A percentile compares a stretch with the other conserved stretches of the same genome.
Conservation (phyloP, 306 rosid genomes). For the Morella rubra region DNA sequence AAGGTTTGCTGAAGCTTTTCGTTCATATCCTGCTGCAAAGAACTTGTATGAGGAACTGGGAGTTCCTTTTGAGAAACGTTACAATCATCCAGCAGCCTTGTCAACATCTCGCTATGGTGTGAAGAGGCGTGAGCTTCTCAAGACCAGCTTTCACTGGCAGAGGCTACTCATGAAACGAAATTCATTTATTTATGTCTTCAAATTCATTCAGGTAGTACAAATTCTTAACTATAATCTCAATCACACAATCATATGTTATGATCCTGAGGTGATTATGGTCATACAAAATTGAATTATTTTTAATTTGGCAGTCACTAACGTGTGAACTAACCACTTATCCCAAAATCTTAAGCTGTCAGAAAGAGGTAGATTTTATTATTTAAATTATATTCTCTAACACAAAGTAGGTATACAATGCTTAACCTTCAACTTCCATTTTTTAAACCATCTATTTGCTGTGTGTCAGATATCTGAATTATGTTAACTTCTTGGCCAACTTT, state of each 20-base stretch:
- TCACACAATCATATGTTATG: neutral
- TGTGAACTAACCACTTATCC: too few species aligned
- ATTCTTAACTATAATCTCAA: neutral
- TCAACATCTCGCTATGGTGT: constrained; percentile 73
- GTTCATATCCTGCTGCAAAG: constrained; percentile 61
- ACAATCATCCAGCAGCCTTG: constrained; percentile 93
- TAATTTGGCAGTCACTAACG: neutral
- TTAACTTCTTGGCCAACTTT: neutral
- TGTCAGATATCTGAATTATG: neutral
- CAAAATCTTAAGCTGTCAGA: too few species aligned
- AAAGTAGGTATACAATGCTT: neutral
- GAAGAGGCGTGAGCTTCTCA: constrained; percentile 66
- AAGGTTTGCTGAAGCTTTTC: constrained; percentile 81
- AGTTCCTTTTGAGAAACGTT: constrained; percentile 73
- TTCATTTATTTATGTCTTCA: constrained; percentile 88
- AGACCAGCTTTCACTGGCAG: constrained; percentile 79
- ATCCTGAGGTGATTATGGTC: neutral
- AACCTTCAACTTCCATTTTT: neutral
- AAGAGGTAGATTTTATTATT: too few species aligned
- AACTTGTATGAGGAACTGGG: constrained; percentile 64
- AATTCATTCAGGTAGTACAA: constrained; percentile 82
- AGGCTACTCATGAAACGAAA: constrained; percentile 86
- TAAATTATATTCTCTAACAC: too few species aligned
- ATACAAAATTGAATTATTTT: neutral
- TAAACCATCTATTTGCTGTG: neutral